Base-by-base conservation (phyloP, 345 rosid species). In the Hevea brasiliensis region DNA sequence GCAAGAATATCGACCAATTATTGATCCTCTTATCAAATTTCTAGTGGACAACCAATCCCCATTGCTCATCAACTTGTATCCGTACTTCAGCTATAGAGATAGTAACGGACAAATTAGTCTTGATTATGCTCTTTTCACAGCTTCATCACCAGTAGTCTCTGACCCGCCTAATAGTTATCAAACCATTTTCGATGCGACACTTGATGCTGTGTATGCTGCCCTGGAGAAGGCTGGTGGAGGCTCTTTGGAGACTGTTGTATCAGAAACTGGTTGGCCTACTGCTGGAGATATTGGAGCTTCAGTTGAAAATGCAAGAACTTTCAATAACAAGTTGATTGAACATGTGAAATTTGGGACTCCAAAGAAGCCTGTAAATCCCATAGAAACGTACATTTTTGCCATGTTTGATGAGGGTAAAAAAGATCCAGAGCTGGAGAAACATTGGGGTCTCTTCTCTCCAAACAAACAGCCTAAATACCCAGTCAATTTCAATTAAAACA, bases 201-300 rank as follows among this genome's bases (percentile, higher is more conserved):
- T 83, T 29, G 92, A 90, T 60, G n/a, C n/a, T n/a, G n/a, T n/a
- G n/a, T n/a, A n/a, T n/a, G n/a, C n/a, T n/a, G n/a, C n/a, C n/a
- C n/a, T 90, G 44, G 92, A 88, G 85, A 90, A 82, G 76, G 8
- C 84, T 5, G 67, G 80, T 4, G 89, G 88, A 0, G 83, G 84
- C 21, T 82, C 89, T 4, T 41, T 90, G 23, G 73, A 74, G 40
- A 79, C 88, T 0, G 95, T 90, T 11, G 82, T 88, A 11, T 82
- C 92, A 0, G 92, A 90, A 76, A 84, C 77, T 13, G 91, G 95
- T n/a, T 90, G n/a, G 92, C 91, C 95, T 0, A 73, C 91, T 0
- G 78, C 71, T 0, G 93, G 91, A 63, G 93, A 82, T n/a, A 4
- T 9, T 1, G 88, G 72, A 5, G 67, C 93, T 0, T 74, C 54